Evolutionary conservation across 805 yeast genomes (phyloP), one percentile per base, ranked within the genome.

Genomic region (Hanseniaspora singularis): DNA sequence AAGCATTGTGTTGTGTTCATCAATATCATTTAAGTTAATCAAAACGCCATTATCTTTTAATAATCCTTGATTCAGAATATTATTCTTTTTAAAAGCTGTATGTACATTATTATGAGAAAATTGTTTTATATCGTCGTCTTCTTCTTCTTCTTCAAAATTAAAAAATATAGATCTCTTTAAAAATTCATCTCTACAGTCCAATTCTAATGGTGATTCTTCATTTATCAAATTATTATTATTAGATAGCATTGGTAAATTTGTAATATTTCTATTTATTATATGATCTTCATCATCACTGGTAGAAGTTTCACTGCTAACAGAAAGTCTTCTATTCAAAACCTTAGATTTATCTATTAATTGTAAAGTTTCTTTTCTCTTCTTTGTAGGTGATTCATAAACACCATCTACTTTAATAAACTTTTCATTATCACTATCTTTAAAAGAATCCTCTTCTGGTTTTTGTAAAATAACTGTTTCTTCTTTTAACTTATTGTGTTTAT

Each of bases 241-340:
- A 18, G 46, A 18, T 20, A 42, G 19, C 14, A 15, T 34, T 11
- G 40, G 36, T 27, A 44, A 19, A 12, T 23, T 40, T 1, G 37
- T 20, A 19, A 19, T 33, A 14, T 37, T 30, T 26, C 38, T 30
- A 2, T 24, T 8, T 10, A 44, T 14, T 10, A 34, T 37, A 9
- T 30, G 33, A 11, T 36, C 48, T 18, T 37, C 48, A n/a, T 39
- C 48, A 24, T 44, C 48, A n/a, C 48, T 44, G 2, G 48, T 44
- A 14, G 48, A 44, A 22, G 31, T 36, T 12, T 44, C 38, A 30
- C 48, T 44, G n/a, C 30, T 28, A 14, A 44, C n/a, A 5, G 48
- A 44, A 14, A 30, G 24, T 14, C 28, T 24, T 15, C 34, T 30
- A n/a, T 44, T 42, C 33, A 28, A 3, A 4, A 18, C n/a, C 1